A percentile compares a stretch with the other conserved stretches of the same genome.
Conservation (phyloP, 495 filamentous ascomycete species). For the Xylaria flabelliformis region DNA sequence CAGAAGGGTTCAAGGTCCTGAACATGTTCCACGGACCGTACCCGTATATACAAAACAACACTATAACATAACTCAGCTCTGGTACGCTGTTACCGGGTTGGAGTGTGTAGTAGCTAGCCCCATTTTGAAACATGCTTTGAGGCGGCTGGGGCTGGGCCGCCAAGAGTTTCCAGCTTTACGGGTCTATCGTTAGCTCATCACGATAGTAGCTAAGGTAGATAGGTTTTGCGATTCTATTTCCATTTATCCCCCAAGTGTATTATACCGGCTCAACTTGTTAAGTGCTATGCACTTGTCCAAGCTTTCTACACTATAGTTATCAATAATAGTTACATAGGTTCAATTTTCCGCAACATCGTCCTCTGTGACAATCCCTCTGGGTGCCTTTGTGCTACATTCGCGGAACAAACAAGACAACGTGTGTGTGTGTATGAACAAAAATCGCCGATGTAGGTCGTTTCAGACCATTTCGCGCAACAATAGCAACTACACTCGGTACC, state of each 20-base stretch:
- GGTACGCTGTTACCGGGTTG: not conserved
- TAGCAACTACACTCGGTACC: not conserved
- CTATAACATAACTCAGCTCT: not conserved
- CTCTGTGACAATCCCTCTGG: slow-evolving; percentile 1
- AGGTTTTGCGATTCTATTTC: not conserved
- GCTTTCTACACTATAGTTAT: not conserved
- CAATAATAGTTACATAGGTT: not conserved
- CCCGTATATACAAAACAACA: too few species aligned
- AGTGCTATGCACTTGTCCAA: not conserved
- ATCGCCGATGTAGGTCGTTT: not conserved
- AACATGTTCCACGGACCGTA: slow-evolving; percentile 16
- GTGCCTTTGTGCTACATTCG: not conserved
- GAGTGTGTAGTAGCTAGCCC: not conserved
- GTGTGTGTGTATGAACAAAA: not conserved
- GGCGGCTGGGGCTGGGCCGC: not conserved
- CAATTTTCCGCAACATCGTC: not conserved
- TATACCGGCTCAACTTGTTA: not conserved
- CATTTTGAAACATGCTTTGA: slow-evolving; percentile 2
- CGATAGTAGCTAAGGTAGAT: not conserved
- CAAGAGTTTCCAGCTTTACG: not conserved
- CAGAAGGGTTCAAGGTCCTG: slow-evolving; percentile 13
- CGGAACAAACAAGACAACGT: not conserved
- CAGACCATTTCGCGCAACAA: not conserved
- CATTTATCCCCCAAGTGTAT: not conserved
- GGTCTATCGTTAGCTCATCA: not conserved